Evolutionary conservation across 768 basidiomycete species (phyloP), one percentile per base, ranked within the genome.

Genomic region (Tubosaeta sp.): DNA sequence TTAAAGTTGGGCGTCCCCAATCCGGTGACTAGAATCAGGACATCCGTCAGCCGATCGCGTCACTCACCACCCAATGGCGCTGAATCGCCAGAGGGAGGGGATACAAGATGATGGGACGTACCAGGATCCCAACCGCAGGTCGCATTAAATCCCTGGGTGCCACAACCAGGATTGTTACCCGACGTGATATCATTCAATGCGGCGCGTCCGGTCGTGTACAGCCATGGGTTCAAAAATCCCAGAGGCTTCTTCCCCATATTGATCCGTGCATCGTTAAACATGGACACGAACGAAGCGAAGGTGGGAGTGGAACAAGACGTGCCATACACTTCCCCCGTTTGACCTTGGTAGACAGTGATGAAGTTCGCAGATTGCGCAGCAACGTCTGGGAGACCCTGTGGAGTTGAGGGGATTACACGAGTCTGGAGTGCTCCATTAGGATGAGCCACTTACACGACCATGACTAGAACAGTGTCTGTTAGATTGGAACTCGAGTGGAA

Each of bases 291-390:
- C 25, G 76, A 80, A 6, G 86, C 76, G 52, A 90, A 84, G 0
- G 84, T 75, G 0, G 86, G 87, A 9, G 83, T 61, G 1, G 85
- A 63, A 1, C 83, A 82, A 13, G 85, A 86, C 2, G 88, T 90
- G 32, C 88, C 88, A 1, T 72, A 77, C 50, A 82, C 74, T 2
- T 65, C 61, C 17, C 51, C 53, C 11, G 70, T 29, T 7, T 44
- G 16, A 4, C 82, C 82, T 26, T 60, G 48, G 44, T 75, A 66
- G 65, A 74, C 74, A 41, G 86, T 74, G 12, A 68, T 64, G 73
- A 79, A 87, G 33, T 68, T 63, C 41, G 64, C 60, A 1, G 74
- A 73, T 61, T 84, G 84, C 0, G 86, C 84, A 0, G 85, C 70
- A 32, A 88, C 83, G 56, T 89, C 87, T 10, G 86, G 87, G 59